These are phyloP conservation scores for Elasticomyces elasticus DNA, from an alignment of 495 filamentous ascomycete genomes.

Conservation along the genomic window DNA sequence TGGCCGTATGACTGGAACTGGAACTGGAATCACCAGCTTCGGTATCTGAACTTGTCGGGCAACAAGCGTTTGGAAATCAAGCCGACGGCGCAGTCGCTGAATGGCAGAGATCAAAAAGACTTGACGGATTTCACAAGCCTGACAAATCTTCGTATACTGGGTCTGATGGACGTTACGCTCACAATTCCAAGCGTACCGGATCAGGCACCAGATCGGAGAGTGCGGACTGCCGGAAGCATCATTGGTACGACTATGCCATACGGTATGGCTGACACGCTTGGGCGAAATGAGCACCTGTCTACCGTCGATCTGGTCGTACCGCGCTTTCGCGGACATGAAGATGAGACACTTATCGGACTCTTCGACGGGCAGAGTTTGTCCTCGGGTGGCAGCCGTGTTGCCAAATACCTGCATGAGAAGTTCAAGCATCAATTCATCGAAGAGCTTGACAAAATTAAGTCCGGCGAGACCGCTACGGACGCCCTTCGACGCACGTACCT, in stretches of 20 bases:
- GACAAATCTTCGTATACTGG: slow-evolving; percentile 75
- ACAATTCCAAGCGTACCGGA: slow-evolving; percentile 88
- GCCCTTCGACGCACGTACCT: slow-evolving; percentile 82
- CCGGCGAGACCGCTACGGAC: slow-evolving; percentile 61
- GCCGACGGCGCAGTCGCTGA: slow-evolving; percentile 50
- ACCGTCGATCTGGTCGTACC: slow-evolving; percentile 98
- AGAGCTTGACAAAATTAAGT: slow-evolving; percentile 62
- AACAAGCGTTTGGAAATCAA: slow-evolving; percentile 98
- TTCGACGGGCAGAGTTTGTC: slow-evolving; percentile 87
- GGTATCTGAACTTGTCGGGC: slow-evolving; percentile 91
- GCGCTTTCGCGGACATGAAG: slow-evolving; percentile 78
- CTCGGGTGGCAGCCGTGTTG: slow-evolving; percentile 83
- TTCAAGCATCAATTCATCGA: slow-evolving; percentile 73
- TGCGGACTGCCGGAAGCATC: slow-evolving; percentile 86
- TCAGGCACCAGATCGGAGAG: slow-evolving; percentile 86
- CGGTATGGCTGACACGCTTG: slow-evolving; percentile 96
- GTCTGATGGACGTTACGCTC: slow-evolving; percentile 95
- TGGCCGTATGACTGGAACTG: slow-evolving; percentile 99
- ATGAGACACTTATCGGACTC: slow-evolving; percentile 81
- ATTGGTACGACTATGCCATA: slow-evolving; percentile 73
- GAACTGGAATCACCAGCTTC: slow-evolving; percentile 93
- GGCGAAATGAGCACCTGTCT: slow-evolving; percentile 84
- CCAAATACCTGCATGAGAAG: slow-evolving; percentile 91
- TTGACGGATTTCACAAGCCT: slow-evolving; percentile 87
- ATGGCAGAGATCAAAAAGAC: slow-evolving; percentile 46